Conservation (phyloP, 805 yeast genomes). For the Barnettozyma pratensis region DNA sequence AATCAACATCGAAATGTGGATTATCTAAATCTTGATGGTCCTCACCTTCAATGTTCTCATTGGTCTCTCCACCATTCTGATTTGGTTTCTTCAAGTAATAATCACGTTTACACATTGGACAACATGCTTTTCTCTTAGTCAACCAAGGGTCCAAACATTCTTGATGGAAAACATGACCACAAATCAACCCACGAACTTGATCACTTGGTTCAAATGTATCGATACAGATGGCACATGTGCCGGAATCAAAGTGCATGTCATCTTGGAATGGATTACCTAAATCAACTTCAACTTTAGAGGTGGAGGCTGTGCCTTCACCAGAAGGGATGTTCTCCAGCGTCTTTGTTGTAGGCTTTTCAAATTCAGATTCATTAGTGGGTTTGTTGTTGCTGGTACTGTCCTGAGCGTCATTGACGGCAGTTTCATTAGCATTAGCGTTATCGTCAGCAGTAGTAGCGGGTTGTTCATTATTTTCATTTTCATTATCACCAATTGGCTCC, state of each 20-base stretch:
- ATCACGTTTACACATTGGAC: conserved; percentile 79
- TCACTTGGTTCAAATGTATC: conserved; percentile 61
- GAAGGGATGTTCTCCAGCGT: not conserved
- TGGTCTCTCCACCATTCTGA: conserved; percentile 8
- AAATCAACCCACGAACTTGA: conserved; percentile 63
- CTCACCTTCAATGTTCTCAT: conserved; percentile 20
- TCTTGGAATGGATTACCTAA: conserved; percentile 18
- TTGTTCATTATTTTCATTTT: not conserved
- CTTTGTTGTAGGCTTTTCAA: not conserved
- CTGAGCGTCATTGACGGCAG: not conserved
- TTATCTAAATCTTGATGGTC: conserved; percentile 10
- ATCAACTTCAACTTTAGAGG: conserved; percentile 12
- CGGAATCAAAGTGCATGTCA: conserved; percentile 51
- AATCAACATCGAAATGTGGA: conserved; percentile 5
- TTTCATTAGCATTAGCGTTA: not conserved
- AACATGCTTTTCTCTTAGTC: conserved; percentile 66
- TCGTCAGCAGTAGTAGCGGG: not conserved
- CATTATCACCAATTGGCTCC: conserved; percentile 1
- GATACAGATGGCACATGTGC: conserved; percentile 74
- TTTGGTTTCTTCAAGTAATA: conserved; percentile 34
- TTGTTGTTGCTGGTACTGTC: not conserved
- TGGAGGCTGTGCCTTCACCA: not conserved
- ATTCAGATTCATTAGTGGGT: not conserved
- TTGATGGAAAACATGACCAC: conserved; percentile 81
- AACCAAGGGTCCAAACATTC: conserved; percentile 83